A percentile compares a stretch with the other conserved stretches of the same genome.
These are phyloP conservation scores for Penicillium capsulatum DNA, from an alignment of 2,329 filamentous ascomycete species.

Conservation along the genomic window DNA sequence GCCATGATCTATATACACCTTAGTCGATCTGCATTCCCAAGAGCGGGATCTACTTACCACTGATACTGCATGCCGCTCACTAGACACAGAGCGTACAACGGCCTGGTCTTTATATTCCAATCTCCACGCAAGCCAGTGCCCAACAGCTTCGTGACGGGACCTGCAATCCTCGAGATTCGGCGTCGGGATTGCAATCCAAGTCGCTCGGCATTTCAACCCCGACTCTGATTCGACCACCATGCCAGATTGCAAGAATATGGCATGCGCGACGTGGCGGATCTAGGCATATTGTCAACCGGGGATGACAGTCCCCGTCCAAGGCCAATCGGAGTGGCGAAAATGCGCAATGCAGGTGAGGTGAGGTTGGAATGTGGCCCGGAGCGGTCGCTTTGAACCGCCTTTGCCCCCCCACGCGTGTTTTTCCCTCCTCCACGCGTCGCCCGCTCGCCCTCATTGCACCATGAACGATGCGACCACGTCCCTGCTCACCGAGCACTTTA, in stretches of 20 bases:
- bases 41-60: too few relatives aligned
- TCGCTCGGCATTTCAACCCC: too few relatives aligned
- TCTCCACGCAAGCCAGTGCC: too few relatives aligned
- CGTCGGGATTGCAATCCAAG: background rate
- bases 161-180: conserved; percentile 4
- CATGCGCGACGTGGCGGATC: conserved; percentile 1
- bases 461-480: conserved; percentile 48
- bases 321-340: too few relatives aligned
- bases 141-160: too few relatives aligned
- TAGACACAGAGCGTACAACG: too few relatives aligned
- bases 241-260: too few relatives aligned
- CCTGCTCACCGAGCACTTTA: conserved; percentile 90
- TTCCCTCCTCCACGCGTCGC: conserved; percentile 13
- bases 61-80: too few relatives aligned
- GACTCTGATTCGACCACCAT: conserved; percentile 1
- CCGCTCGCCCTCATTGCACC: conserved; percentile 18
- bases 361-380: conserved; percentile 2
- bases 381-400: conserved; percentile 13
- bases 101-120: too few relatives aligned
- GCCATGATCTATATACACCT: too few relatives aligned
- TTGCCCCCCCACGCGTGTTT: conserved; percentile 14
- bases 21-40: too few relatives aligned
- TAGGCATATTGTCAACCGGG: conserved; percentile 3
- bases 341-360: too few relatives aligned
- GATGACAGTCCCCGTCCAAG: conserved; percentile 4